Percentiles rank a stretch among this genome's conserved stretches.
phyloP scores from a whole-genome alignment of 2,329 filamentous ascomycete genomes.

The Taxawa tesnikishii region DNA sequence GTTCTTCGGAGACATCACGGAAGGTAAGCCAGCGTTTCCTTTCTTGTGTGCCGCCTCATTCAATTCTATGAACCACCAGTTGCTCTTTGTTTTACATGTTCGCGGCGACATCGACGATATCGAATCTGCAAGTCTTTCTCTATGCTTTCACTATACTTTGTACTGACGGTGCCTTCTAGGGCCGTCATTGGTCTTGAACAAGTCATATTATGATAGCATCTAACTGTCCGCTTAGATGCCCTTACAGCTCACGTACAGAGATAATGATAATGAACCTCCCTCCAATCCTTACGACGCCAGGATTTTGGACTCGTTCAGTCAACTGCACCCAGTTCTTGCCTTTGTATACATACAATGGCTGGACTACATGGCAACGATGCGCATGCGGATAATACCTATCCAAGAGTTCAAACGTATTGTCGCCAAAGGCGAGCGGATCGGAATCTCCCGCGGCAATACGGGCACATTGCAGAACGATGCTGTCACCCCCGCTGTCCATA shows the following conservation, averaged over 20 bases:
- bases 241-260: neutral
- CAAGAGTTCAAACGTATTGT: conserved; percentile 26
- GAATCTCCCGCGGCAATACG: conserved; percentile 52
- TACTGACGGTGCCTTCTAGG: too few relatives aligned
- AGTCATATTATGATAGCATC: too few relatives aligned
- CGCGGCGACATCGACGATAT: neutral
- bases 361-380: conserved; percentile 60
- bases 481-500: conserved; percentile 39
- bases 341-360: conserved; percentile 67
- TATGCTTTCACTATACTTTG: too few relatives aligned
- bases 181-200: too few relatives aligned
- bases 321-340: conserved; percentile 39
- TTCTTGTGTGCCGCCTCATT: too few relatives aligned
- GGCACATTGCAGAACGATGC: conserved; percentile 57
- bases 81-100: conserved; percentile 3
- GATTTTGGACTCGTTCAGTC: conserved; percentile 30
- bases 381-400: conserved; percentile 57
- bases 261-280: neutral
- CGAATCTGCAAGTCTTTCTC: too few relatives aligned
- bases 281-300: neutral
- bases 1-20: neutral
- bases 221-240: too few relatives aligned
- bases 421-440: conserved; percentile 29
- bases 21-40: neutral
- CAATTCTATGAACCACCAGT: too few relatives aligned